Conservation (phyloP, 805 yeast species). For the Vanderwaltozyma polyspora region DNA sequence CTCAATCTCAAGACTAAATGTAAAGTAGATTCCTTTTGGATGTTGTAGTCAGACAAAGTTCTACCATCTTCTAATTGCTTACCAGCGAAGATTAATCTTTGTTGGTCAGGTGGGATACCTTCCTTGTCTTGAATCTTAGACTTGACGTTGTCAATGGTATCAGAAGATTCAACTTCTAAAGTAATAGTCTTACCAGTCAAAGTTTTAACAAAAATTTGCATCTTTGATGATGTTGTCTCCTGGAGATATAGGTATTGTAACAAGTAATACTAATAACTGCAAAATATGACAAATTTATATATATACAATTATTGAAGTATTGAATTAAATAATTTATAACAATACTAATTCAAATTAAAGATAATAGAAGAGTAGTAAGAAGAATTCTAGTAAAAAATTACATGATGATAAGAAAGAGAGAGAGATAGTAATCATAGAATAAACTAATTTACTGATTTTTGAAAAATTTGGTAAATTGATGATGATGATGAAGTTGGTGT, state of each 20-base stretch:
- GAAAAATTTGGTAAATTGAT: too few species aligned
- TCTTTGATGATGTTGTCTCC: slow-evolving; percentile 6
- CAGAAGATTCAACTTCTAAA: slow-evolving; percentile 97
- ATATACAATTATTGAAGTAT: too few species aligned
- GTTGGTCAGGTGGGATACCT: slow-evolving; percentile 99
- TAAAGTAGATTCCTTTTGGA: slow-evolving; percentile 97
- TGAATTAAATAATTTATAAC: too few species aligned
- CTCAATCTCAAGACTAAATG: slow-evolving; percentile 94
- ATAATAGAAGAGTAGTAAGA: too few species aligned
- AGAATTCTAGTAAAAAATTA: too few species aligned
- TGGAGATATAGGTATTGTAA: slow-evolving; percentile 1
- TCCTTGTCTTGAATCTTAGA: slow-evolving; percentile 98
- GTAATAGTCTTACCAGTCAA: slow-evolving; percentile 91
- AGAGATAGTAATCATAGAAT: too few species aligned
- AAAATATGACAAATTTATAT: not conserved
- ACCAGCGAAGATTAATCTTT: slow-evolving; percentile 99
- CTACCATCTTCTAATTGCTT: slow-evolving; percentile 99
- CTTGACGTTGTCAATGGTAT: slow-evolving; percentile 97
- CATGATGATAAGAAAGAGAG: too few species aligned
- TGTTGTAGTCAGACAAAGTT: slow-evolving; percentile 98
- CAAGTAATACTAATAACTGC: not conserved
- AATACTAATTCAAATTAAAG: too few species aligned
- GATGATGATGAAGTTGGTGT: too few species aligned
- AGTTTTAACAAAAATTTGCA: slow-evolving; percentile 59
- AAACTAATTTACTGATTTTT: too few species aligned